These are phyloP conservation scores for Rosa hybrid DNA, from an alignment of 331 rosid species.

Conservation along the genomic window DNA sequence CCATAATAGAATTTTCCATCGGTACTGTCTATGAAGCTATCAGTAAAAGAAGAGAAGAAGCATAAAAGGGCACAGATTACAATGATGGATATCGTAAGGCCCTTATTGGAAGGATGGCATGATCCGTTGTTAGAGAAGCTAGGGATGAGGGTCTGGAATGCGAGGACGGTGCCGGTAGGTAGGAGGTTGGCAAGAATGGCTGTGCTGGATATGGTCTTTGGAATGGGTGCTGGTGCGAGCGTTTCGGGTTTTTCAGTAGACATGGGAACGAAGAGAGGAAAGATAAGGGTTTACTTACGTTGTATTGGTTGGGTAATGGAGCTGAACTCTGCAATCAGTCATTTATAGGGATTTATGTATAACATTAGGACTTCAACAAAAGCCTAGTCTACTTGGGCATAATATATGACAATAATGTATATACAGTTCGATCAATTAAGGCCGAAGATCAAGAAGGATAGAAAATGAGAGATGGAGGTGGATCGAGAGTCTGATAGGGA, in stretches of 20 bases:
- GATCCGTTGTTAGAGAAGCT: slow-evolving; percentile 52
- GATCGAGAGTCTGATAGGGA: too few species aligned
- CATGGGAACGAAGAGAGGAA: background rate
- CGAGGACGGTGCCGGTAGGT: slow-evolving; percentile 50
- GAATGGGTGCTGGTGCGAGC: background rate
- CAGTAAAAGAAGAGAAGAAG: slow-evolving; percentile 45
- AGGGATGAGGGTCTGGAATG: slow-evolving; percentile 49
- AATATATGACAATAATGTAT: background rate
- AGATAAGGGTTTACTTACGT: background rate
- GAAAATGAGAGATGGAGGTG: too few species aligned
- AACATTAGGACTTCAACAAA: background rate
- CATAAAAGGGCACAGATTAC: slow-evolving; percentile 33
- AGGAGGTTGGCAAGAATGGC: slow-evolving; percentile 51
- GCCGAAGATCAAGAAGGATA: too few species aligned
- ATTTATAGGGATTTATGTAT: background rate
- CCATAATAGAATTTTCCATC: slow-evolving; percentile 38
- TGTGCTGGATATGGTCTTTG: slow-evolving; percentile 40
- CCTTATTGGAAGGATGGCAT: slow-evolving; percentile 35
- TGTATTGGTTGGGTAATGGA: too few species aligned
- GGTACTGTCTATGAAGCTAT: slow-evolving; percentile 28
- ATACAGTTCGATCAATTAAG: background rate
- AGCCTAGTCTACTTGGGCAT: background rate
- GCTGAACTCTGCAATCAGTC: too few species aligned
- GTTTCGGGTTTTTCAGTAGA: background rate
- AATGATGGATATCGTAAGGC: slow-evolving; percentile 28